These are phyloP conservation scores for Sapria himalayana DNA, from an alignment of 345 rosid species.

Conservation along the genomic window DNA sequence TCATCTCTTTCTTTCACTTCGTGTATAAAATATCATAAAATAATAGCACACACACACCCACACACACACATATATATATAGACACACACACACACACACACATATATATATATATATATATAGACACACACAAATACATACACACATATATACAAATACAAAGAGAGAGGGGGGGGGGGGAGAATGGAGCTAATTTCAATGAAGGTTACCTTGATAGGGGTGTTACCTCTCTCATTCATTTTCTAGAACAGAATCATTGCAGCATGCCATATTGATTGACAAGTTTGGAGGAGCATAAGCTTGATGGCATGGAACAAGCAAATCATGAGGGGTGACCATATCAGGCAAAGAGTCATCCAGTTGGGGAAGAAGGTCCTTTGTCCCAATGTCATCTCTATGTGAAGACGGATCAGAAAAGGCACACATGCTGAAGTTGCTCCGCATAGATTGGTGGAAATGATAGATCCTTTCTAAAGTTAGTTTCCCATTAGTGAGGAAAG, in stretches of 20 bases:
- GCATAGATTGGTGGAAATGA: conserved; percentile 3
- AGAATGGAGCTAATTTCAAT: too few species aligned
- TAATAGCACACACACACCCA: too few species aligned
- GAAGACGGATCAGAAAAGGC: not conserved
- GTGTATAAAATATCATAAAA: too few species aligned
- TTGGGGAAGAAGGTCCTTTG: not conserved
- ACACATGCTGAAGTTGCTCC: conserved; percentile 10
- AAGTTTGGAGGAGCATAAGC: conserved; percentile 7
- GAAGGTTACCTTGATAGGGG: too few species aligned
- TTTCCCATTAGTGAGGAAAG: conserved; percentile 11
- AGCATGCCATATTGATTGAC: too few species aligned
- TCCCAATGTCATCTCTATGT: conserved; percentile 3
- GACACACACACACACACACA: too few species aligned
- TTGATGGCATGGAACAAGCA: not conserved
- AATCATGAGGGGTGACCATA: not conserved
- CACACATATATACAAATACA: too few species aligned
- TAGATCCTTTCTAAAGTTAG: conserved; percentile 1
- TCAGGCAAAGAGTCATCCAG: conserved; percentile 2
- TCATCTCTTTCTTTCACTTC: too few species aligned
- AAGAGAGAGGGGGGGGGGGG: too few species aligned
- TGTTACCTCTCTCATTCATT: conserved; percentile 12
- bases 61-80: too few species aligned
- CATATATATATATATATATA: too few species aligned
- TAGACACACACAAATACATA: too few species aligned
- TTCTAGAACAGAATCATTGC: not conserved